phyloP scores from a whole-genome alignment of 176 grass and related monocot genomes.

The Aegilops longissima region DNA sequence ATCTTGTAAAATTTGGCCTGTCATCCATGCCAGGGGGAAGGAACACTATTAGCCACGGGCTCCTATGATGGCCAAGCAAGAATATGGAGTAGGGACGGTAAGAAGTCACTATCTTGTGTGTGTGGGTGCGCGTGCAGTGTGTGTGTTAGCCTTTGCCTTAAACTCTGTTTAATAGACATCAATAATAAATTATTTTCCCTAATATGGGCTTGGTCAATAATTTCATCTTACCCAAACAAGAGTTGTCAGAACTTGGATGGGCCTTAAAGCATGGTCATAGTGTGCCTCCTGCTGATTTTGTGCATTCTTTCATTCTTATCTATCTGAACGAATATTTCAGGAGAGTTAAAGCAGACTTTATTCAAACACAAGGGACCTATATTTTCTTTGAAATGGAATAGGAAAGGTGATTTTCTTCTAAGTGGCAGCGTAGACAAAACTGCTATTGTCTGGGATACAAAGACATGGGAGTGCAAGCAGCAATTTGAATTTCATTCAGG shows the following conservation, averaged over 20 bases:
- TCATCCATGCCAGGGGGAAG: slow-evolving; percentile 63
- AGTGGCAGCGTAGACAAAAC: slow-evolving; percentile 98
- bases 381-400: slow-evolving; percentile 99
- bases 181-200: not conserved
- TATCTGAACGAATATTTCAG: slow-evolving; percentile 39
- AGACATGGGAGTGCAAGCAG: slow-evolving; percentile 95
- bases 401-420: slow-evolving; percentile 92
- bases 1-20: slow-evolving; percentile 9
- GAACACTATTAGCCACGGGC: slow-evolving; percentile 85
- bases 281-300: slow-evolving; percentile 28
- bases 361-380: slow-evolving; percentile 97
- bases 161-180: not conserved
- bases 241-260: not conserved
- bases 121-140: not conserved
- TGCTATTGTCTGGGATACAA: slow-evolving; percentile 99
- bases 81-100: slow-evolving; percentile 94
- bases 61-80: slow-evolving; percentile 98
- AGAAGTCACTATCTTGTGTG: slow-evolving; percentile 13
- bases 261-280: not conserved
- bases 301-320: not conserved
- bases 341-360: slow-evolving; percentile 89
- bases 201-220: not conserved
- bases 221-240: not conserved
- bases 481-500: slow-evolving; percentile 99
- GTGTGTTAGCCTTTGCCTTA: not conserved